Conservation (phyloP, 805 yeast species). For the Teunomyces panamensis region DNA sequence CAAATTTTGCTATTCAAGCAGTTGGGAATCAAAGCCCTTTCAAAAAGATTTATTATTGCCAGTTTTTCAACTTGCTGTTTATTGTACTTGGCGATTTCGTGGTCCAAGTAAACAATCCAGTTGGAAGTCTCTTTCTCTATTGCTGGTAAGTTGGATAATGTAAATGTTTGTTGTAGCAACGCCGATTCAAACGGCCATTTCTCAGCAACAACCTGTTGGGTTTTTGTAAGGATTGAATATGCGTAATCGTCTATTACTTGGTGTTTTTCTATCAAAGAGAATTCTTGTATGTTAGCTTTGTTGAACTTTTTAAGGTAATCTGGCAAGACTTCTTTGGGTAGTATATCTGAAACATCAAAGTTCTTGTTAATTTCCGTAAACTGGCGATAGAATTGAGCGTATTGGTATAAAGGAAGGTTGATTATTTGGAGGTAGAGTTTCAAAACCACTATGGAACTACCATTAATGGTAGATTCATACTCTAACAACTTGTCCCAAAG, state of each 20-base stretch:
- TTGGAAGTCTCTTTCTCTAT: slow-evolving; percentile 41
- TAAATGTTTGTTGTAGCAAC: slow-evolving; percentile 57
- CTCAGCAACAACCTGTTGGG: slow-evolving; percentile 51
- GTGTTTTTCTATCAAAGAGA: slow-evolving; percentile 37
- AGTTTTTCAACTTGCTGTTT: slow-evolving; percentile 11
- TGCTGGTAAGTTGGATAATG: slow-evolving; percentile 21
- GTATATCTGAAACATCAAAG: slow-evolving; percentile 28
- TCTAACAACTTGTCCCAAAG: slow-evolving; percentile 80
- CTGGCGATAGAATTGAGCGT: slow-evolving; percentile 68
- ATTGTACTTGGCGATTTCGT: slow-evolving; percentile 34
- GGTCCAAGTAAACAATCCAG: slow-evolving; percentile 66
- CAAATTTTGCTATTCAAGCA: slow-evolving; percentile 62
- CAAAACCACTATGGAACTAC: slow-evolving; percentile 34
- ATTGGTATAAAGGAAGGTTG: slow-evolving; percentile 77
- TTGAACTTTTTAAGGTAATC: slow-evolving; percentile 21
- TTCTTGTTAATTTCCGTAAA: slow-evolving; percentile 38
- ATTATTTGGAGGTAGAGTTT: slow-evolving; percentile 45
- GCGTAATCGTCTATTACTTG: slow-evolving; percentile 44
- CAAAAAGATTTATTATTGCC: slow-evolving; percentile 52
- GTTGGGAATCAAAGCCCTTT: slow-evolving; percentile 69
- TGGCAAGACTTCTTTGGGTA: slow-evolving; percentile 14
- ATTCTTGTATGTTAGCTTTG: slow-evolving; percentile 18
- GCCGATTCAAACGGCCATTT: slow-evolving; percentile 74
- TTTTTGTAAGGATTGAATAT: slow-evolving; percentile 38
- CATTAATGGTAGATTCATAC: slow-evolving; percentile 43